These are phyloP conservation scores for Amaranthus palmeri DNA, from an alignment of 148 eudicot genomes.

Conservation along the genomic window DNA sequence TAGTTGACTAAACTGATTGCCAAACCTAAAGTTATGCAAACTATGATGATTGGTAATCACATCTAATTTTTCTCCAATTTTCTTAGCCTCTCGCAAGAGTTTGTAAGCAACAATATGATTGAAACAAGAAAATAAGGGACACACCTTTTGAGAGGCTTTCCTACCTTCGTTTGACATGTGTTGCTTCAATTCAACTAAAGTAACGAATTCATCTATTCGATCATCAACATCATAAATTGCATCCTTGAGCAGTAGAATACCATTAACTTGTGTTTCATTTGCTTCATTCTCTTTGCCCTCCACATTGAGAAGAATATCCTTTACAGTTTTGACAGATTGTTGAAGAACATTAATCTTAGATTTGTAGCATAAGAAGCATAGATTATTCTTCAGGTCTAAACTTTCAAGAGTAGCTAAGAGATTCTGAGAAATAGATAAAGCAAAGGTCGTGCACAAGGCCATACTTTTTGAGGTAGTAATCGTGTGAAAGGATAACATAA, in stretches of 20 bases:
- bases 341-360: not conserved
- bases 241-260: slow-evolving; percentile 2
- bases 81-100: not conserved
- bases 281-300: not conserved
- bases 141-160: not conserved
- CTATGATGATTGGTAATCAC: not conserved
- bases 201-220: not conserved
- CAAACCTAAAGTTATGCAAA: not conserved
- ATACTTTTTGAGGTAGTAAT: too few relatives aligned
- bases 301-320: slow-evolving; percentile 3
- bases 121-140: not conserved
- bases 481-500: too few relatives aligned
- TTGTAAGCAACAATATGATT: not conserved
- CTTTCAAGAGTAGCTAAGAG: too few relatives aligned
- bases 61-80: not conserved
- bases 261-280: not conserved
- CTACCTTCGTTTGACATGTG: not conserved
- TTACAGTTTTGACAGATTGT: not conserved
- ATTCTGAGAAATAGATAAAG: too few relatives aligned
- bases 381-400: not conserved
- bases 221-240: not conserved
- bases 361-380: not conserved
- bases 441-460: too few relatives aligned
- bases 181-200: not conserved
- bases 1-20: not conserved